A percentile compares a stretch with the other conserved stretches of the same genome.
Evolutionary conservation across 2,329 filamentous ascomycete species (phyloP).

Genomic region (Penicillium sp.): DNA sequence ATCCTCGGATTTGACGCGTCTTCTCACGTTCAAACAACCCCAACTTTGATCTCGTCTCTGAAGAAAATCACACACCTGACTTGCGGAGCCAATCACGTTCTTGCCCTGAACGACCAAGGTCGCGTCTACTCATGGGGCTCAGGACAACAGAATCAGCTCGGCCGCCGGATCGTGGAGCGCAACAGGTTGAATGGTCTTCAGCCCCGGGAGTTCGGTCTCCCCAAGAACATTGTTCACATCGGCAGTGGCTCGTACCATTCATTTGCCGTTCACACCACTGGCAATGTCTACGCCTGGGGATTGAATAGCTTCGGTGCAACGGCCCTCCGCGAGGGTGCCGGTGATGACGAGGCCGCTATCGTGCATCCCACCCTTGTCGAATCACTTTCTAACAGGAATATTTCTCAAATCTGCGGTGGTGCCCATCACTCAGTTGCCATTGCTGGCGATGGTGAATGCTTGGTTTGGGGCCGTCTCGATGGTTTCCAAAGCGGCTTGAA

Average conservation of each 20-base stretch:
- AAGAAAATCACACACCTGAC: conserved; percentile 56
- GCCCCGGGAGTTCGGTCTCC: conserved; percentile 59
- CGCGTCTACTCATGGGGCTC: conserved; percentile 65
- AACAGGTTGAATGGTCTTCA: conserved; percentile 55
- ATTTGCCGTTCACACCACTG: conserved; percentile 69
- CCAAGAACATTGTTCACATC: conserved; percentile 60
- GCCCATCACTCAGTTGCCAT: conserved; percentile 70
- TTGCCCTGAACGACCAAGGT: conserved; percentile 59
- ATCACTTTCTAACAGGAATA: conserved; percentile 61
- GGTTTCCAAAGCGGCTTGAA: conserved; percentile 63
- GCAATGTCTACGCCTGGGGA: conserved; percentile 77
- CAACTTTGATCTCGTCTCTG: conserved; percentile 51
- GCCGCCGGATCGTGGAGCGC: conserved; percentile 62
- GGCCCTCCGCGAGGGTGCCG: conserved; percentile 63
- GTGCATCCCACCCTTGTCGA: conserved; percentile 68
- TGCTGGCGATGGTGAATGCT: conserved; percentile 54
- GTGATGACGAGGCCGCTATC: conserved; percentile 69
- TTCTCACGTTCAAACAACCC: conserved; percentile 47
- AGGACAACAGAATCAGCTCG: conserved; percentile 68
- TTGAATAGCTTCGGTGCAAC: conserved; percentile 85
- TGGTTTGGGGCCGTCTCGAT: conserved; percentile 62
- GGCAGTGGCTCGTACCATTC: conserved; percentile 77
- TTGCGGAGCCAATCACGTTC: conserved; percentile 59
- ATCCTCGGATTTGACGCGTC: conserved; percentile 58
- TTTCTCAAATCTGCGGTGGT: conserved; percentile 69